phyloP scores from a whole-genome alignment of 2,329 filamentous ascomycete species.

The Polychaeton citri region DNA sequence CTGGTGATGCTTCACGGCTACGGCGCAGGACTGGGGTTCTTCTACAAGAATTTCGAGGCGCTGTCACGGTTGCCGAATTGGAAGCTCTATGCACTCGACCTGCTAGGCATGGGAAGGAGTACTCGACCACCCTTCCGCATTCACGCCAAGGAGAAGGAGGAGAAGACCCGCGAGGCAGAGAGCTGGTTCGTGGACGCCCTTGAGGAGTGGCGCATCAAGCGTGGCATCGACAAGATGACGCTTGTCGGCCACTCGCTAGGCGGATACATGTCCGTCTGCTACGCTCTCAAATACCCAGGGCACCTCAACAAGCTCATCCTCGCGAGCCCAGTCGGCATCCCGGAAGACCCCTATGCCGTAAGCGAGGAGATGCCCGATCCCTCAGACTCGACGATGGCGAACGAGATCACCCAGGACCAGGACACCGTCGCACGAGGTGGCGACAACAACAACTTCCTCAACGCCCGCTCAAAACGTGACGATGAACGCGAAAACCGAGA shows the following conservation, averaged over 20 bases:
- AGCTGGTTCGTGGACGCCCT: conserved; percentile 92
- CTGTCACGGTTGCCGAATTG: conserved; percentile 67
- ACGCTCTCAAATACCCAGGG: conserved; percentile 91
- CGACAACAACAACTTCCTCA: conserved; percentile 43
- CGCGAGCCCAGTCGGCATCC: conserved; percentile 85
- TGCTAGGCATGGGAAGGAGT: conserved; percentile 89
- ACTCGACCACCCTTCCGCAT: conserved; percentile 74
- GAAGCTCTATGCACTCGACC: conserved; percentile 85
- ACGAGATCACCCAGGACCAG: conserved; percentile 70
- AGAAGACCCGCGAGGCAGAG: conserved; percentile 78
- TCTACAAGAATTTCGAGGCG: conserved; percentile 94
- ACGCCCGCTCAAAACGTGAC: conserved; percentile 32
- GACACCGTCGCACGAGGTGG: conserved; percentile 26
- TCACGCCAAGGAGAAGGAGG: conserved; percentile 63
- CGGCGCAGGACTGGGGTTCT: conserved; percentile 89
- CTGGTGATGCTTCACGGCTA: conserved; percentile 96
- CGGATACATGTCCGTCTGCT: conserved; percentile 88
- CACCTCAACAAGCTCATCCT: conserved; percentile 91
- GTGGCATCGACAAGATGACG: conserved; percentile 86
- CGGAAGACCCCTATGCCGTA: conserved; percentile 84
- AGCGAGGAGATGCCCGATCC: conserved; percentile 69
- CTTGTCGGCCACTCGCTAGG: conserved; percentile 86
- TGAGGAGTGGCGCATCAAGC: conserved; percentile 85
- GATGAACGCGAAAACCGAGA: conserved; percentile 18
- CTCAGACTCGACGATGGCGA: conserved; percentile 55